phyloP scores from a whole-genome alignment of 306 rosid genomes.

The Luffa acutangula region DNA sequence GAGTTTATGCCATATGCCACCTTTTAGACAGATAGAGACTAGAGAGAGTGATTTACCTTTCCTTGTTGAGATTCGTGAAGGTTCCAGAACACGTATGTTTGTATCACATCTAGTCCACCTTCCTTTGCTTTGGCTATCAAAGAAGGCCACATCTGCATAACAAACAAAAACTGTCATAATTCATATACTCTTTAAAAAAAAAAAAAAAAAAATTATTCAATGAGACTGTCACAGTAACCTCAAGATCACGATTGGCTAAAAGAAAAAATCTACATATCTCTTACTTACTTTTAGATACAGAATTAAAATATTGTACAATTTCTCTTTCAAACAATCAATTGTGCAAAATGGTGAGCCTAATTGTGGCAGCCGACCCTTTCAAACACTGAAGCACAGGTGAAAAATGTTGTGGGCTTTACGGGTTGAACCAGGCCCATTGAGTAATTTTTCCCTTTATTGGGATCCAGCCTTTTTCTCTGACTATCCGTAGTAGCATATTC shows the following conservation, averaged over 20 bases:
- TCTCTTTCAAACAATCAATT: too few relatives aligned
- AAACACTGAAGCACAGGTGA: neutral
- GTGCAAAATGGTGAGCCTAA: too few relatives aligned
- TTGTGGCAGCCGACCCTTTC: neutral
- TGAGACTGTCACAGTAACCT: too few relatives aligned
- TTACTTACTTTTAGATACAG: too few relatives aligned
- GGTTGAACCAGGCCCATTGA: neutral
- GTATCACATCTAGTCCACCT: constrained; percentile 77
- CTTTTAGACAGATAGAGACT: neutral
- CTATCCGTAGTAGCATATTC: neutral
- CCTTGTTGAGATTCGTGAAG: constrained; percentile 72
- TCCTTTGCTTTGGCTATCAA: constrained; percentile 63
- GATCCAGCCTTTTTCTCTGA: neutral
- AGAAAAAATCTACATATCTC: too few relatives aligned
- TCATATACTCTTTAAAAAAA: too few relatives aligned
- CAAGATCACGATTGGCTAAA: too few relatives aligned
- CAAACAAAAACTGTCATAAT: too few relatives aligned
- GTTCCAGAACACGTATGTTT: constrained; percentile 91
- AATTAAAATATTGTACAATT: too few relatives aligned
- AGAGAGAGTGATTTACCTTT: constrained; percentile 27
- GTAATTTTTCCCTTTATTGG: neutral
- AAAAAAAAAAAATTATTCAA: too few relatives aligned
- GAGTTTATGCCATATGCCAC: neutral
- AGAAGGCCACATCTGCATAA: constrained; percentile 70
- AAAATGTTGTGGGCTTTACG: neutral